Conservation (phyloP, 305 asterid genomes). For the Fraxinus floribunda region DNA sequence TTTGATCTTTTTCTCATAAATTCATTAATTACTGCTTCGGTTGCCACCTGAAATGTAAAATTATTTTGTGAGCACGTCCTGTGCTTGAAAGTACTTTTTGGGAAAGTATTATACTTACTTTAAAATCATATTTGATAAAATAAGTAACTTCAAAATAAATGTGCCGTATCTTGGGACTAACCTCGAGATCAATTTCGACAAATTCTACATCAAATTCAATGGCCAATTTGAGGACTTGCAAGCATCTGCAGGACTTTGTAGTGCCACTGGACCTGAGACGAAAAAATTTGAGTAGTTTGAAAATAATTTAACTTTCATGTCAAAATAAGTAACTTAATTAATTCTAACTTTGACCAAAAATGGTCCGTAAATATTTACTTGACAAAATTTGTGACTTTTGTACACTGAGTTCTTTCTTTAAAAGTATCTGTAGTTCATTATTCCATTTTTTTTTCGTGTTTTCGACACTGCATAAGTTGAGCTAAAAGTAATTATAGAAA, state of each 20-base stretch:
- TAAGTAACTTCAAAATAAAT: no score
- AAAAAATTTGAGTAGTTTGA: neutral
- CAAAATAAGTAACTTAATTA: no score
- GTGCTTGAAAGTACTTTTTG: neutral
- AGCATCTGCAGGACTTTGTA: constrained; percentile 20
- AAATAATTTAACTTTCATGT: no score
- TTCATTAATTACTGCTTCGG: constrained; percentile 32
- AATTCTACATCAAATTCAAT: constrained; percentile 50
- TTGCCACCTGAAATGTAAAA: constrained; percentile 37
- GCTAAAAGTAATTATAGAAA: no score
- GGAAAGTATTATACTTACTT: neutral
- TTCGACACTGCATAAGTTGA: no score
- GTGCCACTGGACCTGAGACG: constrained; percentile 31
- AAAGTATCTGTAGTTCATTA: no score
- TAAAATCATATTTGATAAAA: neutral
- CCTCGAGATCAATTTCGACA: constrained; percentile 52
- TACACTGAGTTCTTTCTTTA: no score
- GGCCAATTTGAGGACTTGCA: constrained; percentile 47
- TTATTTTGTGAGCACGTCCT: neutral
- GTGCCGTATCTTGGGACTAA: neutral
- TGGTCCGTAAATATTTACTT: no score
- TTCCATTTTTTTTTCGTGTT: no score
- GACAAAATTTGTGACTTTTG: no score
- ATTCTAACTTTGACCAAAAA: no score
- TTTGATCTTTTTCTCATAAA: constrained; percentile 35